Evolutionary conservation across 73 alveolate genomes (phyloP), one percentile per base, ranked within the genome.

Genomic region (Paraurostyla sp.): DNA sequence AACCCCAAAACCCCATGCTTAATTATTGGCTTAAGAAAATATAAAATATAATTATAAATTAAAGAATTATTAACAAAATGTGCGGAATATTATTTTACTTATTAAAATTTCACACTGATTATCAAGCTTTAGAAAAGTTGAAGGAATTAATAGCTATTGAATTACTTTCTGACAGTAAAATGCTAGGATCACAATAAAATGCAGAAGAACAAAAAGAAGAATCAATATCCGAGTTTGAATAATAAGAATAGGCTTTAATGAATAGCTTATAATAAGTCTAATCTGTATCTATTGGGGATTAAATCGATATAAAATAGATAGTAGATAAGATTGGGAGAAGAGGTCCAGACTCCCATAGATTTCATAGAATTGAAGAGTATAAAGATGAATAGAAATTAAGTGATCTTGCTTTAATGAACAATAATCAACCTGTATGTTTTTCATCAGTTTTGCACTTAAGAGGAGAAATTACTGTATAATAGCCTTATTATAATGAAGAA

Each of bases 401-500:
- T 52, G 23, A 29, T 51, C 7, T 0, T 0, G 2, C 29, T 11
- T 1, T 6, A 30, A 42, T 9, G 71, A 57, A 50, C 11, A n/a
- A 7, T 16, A 33, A 16, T 18, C 18, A 0, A 30, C 3, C 45
- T 16, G 23, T 22, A 87, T 91, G 84, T 6, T 80, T 87, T 65
- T 83, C 92, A 35, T 94, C 97, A 27, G 92, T 71, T 42, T 87
- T 97, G 54, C 98, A 95, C 92, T 82, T 97, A 91, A 92, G 97
- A 71, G 97, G 97, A 60, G 92, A 81, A 22, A 63, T 81, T 60
- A 59, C 89, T 9, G 69, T 92, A 27, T 68, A 71, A 62, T 71
- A 90, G 88, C 98, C 97, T 29, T 95, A 93, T 63, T 49, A 35
- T 25, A 65, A 54, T 41, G 90, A 71, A 32, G 69, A 81, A 18